Conservation (phyloP, 169 alveolate species). For the Prorocentrum cordatum region DNA sequence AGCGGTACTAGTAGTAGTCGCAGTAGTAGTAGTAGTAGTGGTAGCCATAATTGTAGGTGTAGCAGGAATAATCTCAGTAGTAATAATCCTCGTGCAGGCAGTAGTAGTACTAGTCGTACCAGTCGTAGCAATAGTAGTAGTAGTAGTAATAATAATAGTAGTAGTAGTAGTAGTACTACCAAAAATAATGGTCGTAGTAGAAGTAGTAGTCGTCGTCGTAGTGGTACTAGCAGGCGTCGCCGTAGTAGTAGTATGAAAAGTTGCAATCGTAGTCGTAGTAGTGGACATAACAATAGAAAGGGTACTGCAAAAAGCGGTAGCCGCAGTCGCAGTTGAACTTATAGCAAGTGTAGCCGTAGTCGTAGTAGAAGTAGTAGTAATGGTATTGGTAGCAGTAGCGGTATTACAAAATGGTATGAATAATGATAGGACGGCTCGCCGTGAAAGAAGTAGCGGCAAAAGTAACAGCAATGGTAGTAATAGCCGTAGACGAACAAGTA, state of each 20-base stretch:
- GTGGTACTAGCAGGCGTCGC: not conserved
- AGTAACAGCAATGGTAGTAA: no score
- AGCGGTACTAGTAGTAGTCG: no score
- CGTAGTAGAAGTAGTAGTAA: not conserved
- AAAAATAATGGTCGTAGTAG: not conserved
- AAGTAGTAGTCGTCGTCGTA: not conserved
- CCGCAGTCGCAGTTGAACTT: not conserved
- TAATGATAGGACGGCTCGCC: no score
- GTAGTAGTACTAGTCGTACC: not conserved
- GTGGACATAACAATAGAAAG: not conserved
- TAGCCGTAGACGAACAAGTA: no score
- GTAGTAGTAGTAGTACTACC: not conserved
- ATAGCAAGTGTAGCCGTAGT: not conserved
- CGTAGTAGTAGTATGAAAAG: not conserved
- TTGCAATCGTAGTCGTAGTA: not conserved
- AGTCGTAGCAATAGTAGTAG: not conserved
- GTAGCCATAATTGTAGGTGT: no score
- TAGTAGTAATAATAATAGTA: not conserved
- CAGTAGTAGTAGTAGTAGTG: no score
- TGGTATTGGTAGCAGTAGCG: not conserved
- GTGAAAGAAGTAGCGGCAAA: no score
- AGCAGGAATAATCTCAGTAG: no score
- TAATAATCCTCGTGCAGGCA: slow-evolving; percentile 17
- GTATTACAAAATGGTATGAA: not conserved
- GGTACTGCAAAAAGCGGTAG: not conserved